Conservation (phyloP, 306 rosid genomes). For the Senna siamea region DNA sequence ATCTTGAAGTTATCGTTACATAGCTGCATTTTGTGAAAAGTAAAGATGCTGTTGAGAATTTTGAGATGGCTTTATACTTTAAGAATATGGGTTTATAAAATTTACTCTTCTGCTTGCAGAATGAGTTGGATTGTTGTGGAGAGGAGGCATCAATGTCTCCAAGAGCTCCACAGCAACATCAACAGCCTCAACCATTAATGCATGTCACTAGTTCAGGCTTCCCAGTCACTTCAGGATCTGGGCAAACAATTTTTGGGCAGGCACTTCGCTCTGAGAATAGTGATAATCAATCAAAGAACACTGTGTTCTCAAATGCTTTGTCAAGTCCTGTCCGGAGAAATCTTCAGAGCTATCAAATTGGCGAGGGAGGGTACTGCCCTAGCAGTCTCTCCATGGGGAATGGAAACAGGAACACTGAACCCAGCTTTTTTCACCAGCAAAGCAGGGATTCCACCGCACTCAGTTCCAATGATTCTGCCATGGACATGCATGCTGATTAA, state of each 20-base stretch:
- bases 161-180: conserved; percentile 58
- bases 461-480: conserved; percentile 67
- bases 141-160: conserved; percentile 86
- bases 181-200: conserved; percentile 55
- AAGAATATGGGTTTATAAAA: conserved; percentile 24
- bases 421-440: conserved; percentile 52
- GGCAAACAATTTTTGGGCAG: conserved; percentile 50
- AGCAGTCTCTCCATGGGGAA: conserved; percentile 51
- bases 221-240: conserved; percentile 52
- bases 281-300: conserved; percentile 67
- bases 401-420: conserved; percentile 59
- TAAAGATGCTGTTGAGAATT: not conserved
- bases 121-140: conserved; percentile 72
- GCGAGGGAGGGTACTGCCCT: conserved; percentile 51
- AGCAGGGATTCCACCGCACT: conserved; percentile 56
- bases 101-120: conserved; percentile 45
- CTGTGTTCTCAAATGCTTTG: conserved; percentile 79
- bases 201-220: conserved; percentile 49
- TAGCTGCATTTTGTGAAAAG: conserved; percentile 7
- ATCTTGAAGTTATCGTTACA: too few species aligned
- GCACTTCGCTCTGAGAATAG: conserved; percentile 58
- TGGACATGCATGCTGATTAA: conserved; percentile 91
- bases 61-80: not conserved
- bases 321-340: conserved; percentile 79
- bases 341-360: conserved; percentile 74